Percentiles rank a stretch among this genome's conserved stretches.
phyloP scores from a whole-genome alignment of 345 rosid species.

The Populus simonii region DNA sequence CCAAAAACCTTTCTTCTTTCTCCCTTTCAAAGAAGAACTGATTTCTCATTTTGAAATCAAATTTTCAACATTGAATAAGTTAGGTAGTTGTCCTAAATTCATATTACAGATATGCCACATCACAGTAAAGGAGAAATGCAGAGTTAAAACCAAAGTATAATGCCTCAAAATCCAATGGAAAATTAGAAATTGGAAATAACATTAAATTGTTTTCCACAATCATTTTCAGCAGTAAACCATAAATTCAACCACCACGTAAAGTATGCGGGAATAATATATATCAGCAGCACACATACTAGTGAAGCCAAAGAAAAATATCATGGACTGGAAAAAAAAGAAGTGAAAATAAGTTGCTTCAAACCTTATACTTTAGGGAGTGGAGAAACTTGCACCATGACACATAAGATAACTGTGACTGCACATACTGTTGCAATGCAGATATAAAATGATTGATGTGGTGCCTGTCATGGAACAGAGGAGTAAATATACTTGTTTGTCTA shows the following conservation, averaged over 20 bases:
- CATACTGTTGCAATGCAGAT: slow-evolving; percentile 78
- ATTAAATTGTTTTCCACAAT: background rate
- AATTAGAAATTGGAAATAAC: background rate
- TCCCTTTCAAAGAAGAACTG: too few species aligned
- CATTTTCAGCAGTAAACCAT: background rate
- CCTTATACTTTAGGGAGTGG: slow-evolving; percentile 79
- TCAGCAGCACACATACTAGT: background rate
- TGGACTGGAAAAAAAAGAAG: background rate
- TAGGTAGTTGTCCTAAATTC: background rate
- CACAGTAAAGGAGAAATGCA: too few species aligned
- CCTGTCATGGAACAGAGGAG: slow-evolving; percentile 48
- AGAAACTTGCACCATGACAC: slow-evolving; percentile 88
- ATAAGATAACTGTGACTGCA: slow-evolving; percentile 83
- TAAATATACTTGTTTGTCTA: slow-evolving; percentile 5
- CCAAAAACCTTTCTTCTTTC: too few species aligned
- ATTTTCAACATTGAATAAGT: background rate
- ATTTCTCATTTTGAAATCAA: background rate
- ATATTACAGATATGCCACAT: background rate
- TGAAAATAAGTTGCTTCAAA: slow-evolving; percentile 18
- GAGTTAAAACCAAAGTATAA: too few species aligned
- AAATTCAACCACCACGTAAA: background rate
- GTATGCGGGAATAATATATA: background rate
- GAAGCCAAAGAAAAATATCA: background rate
- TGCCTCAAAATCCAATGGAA: background rate
- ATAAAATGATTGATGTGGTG: slow-evolving; percentile 86